Percentiles rank a stretch among this genome's conserved stretches.
These are phyloP conservation scores for Xenosphaeropsis pyriputrescens DNA, from an alignment of 2,329 filamentous ascomycete species.

Conservation along the genomic window DNA sequence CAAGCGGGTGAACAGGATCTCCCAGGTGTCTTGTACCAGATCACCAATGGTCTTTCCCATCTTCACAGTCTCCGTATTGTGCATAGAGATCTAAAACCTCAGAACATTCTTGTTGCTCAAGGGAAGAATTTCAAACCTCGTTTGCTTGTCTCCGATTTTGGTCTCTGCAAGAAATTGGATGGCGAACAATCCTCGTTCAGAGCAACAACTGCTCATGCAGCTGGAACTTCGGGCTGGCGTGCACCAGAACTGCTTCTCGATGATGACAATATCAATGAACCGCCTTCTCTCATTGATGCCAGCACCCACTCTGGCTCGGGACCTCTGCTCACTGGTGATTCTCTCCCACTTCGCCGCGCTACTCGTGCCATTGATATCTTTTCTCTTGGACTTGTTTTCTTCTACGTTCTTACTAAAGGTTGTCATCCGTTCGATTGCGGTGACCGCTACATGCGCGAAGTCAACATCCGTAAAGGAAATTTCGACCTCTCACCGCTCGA, in stretches of 20 bases:
- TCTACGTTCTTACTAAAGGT: slow-evolving; percentile 91
- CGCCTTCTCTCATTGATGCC: slow-evolving; percentile 28
- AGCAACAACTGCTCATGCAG: slow-evolving; percentile 84
- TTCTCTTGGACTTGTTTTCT: slow-evolving; percentile 93
- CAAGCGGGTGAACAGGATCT: slow-evolving; percentile 61
- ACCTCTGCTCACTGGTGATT: slow-evolving; percentile 38
- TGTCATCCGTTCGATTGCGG: slow-evolving; percentile 89
- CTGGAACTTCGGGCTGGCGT: slow-evolving; percentile 90
- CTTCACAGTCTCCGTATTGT: slow-evolving; percentile 88
- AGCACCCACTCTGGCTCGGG: slow-evolving; percentile 46
- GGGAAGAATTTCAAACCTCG: slow-evolving; percentile 57
- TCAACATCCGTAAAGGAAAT: slow-evolving; percentile 88
- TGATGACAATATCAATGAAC: slow-evolving; percentile 45
- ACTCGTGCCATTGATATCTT: slow-evolving; percentile 97
- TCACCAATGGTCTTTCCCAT: slow-evolving; percentile 78
- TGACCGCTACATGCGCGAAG: slow-evolving; percentile 87
- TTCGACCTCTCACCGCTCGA: slow-evolving; percentile 59
- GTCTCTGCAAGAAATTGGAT: slow-evolving; percentile 92
- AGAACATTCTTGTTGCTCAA: slow-evolving; percentile 84
- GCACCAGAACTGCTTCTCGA: slow-evolving; percentile 84
- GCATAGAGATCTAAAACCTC: slow-evolving; percentile 91
- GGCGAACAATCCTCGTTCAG: slow-evolving; percentile 89
- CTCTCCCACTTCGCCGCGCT: slow-evolving; percentile 57
- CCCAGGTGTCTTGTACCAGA: slow-evolving; percentile 71
- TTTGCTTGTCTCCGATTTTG: slow-evolving; percentile 95